These are phyloP conservation scores for Eucalyptus viminalis DNA, from an alignment of 345 rosid species.

Conservation along the genomic window DNA sequence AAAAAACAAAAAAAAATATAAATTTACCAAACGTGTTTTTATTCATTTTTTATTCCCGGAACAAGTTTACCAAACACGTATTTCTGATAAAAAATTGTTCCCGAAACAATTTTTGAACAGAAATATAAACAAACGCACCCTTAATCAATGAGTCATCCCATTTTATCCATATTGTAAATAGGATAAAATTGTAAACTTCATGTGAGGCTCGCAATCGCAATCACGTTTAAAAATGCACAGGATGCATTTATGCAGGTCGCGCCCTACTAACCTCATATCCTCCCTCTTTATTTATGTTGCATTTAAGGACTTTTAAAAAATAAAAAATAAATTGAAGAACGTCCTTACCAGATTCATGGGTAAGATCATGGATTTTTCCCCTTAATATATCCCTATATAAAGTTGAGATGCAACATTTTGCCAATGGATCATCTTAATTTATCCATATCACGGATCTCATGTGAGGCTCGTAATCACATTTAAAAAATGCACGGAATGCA, in stretches of 20 bases:
- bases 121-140: no score
- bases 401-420: no score
- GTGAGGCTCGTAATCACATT: background rate
- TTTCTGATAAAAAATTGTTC: no score
- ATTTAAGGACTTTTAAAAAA: background rate
- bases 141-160: background rate
- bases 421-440: background rate
- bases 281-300: background rate
- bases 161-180: background rate
- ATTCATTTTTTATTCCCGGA: no score
- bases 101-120: no score
- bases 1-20: no score
- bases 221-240: background rate
- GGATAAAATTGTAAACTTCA: background rate
- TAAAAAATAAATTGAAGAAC: background rate
- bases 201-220: background rate
- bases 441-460: background rate
- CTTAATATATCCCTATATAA: background rate
- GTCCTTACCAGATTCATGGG: accelerated
- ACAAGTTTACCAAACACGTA: no score
- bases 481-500: background rate
- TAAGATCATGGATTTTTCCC: background rate
- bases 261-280: background rate
- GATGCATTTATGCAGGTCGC: background rate
- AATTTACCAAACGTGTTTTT: no score